phyloP scores from a whole-genome alignment of 345 rosid species.

The Populus tremula region DNA sequence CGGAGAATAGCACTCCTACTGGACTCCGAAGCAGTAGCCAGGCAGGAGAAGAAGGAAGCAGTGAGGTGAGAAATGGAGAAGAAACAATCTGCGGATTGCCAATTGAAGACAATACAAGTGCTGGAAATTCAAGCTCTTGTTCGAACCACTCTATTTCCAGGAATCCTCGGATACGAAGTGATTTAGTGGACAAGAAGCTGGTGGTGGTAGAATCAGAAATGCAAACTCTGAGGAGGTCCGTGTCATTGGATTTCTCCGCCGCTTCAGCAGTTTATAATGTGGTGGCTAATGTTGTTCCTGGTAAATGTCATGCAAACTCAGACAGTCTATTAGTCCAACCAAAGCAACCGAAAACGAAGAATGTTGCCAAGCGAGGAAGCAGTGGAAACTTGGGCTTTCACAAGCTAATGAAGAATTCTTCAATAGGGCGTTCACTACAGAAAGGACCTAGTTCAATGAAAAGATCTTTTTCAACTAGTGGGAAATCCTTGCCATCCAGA shows the following conservation, averaged over 20 bases:
- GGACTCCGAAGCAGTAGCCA: not conserved
- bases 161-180: conserved; percentile 28
- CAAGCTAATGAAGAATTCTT: conserved; percentile 33
- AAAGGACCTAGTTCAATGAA: conserved; percentile 41
- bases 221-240: conserved; percentile 48
- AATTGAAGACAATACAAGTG: conserved; percentile 1
- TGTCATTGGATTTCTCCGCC: conserved; percentile 47
- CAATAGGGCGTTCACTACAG: conserved; percentile 36
- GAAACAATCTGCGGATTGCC: not conserved
- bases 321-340: not conserved
- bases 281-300: conserved; percentile 9
- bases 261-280: conserved; percentile 18
- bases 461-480: conserved; percentile 37
- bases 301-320: conserved; percentile 7
- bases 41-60: conserved; percentile 18
- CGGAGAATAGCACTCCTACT: conserved; percentile 1
- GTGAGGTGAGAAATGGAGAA: conserved; percentile 16
- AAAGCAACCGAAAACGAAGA: conserved; percentile 24
- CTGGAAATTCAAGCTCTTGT: conserved; percentile 14
- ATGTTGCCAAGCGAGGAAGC: conserved; percentile 6
- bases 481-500: conserved; percentile 32
- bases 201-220: conserved; percentile 12
- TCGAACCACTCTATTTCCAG: not conserved
- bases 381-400: conserved; percentile 26
- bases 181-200: conserved; percentile 20